These are phyloP conservation scores for Piromyces sp. DNA, from an alignment of 192 early-diverging fungal genomes.

Conservation along the genomic window DNA sequence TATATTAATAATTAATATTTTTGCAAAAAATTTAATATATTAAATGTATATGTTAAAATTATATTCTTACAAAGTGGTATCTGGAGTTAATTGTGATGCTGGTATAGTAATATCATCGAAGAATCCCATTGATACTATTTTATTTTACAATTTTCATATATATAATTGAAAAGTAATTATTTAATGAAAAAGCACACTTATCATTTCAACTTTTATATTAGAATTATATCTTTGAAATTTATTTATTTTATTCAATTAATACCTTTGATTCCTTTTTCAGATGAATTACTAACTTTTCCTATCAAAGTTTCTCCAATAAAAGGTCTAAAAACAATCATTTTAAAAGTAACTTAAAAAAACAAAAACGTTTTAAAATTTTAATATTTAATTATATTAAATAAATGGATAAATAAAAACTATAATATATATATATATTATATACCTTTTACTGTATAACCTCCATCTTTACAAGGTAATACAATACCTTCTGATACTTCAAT, in stretches of 20 bases:
- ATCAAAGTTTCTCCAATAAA: constrained; percentile 72
- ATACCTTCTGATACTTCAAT: constrained; percentile 65
- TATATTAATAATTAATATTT: no score
- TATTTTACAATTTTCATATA: no score
- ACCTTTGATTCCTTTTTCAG: constrained; percentile 55
- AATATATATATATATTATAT: neutral
- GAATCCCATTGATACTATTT: neutral
- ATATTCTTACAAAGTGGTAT: neutral
- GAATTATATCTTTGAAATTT: no score
- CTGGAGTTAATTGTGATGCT: neutral
- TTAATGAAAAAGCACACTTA: no score
- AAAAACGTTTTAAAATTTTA: neutral
- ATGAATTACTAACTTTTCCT: constrained; percentile 58
- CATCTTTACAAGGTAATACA: constrained; percentile 67
- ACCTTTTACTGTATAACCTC: constrained; percentile 59
- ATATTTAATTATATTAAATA: no score
- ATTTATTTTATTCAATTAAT: neutral
- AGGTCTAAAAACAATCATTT: constrained; percentile 77
- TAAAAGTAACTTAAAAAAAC: constrained; percentile 38
- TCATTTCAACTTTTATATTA: no score
- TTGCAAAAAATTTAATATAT: no score
- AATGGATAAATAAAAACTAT: no score
- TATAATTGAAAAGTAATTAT: no score
- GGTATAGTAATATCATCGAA: neutral
- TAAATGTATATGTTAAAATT: no score